Percentiles rank a stretch among this genome's conserved stretches.
Evolutionary conservation across 768 basidiomycete species (phyloP).

Genomic region (Mycena haematopus): DNA sequence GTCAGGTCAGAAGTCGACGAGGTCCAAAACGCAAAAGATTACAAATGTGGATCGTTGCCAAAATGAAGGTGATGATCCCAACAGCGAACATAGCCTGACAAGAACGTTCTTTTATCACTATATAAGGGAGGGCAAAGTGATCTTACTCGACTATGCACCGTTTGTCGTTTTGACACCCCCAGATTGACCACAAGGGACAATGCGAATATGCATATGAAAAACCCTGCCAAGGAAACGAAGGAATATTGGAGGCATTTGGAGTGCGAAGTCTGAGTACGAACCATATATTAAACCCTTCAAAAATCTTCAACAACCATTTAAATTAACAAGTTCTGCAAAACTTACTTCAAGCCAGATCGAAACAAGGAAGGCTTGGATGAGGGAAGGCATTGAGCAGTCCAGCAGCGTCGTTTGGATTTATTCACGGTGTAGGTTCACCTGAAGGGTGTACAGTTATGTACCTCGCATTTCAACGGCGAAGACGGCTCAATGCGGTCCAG

Average conservation of each 20-base stretch:
- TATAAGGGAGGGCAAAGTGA: not conserved
- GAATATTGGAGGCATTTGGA: no score
- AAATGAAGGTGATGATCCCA: slow-evolving; percentile 7
- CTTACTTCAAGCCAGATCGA: slow-evolving; percentile 13
- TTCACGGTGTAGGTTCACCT: no score
- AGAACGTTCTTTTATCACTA: not conserved
- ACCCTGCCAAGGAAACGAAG: not conserved
- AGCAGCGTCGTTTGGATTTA: no score
- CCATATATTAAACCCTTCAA: slow-evolving; percentile 5
- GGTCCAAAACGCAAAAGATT: not conserved
- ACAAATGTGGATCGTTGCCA: slow-evolving; percentile 11
- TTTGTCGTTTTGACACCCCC: slow-evolving; percentile 5
- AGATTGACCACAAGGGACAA: slow-evolving; percentile 9
- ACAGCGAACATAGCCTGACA: slow-evolving; percentile 9
- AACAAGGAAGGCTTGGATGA: slow-evolving; percentile 6
- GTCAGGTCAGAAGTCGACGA: not conserved
- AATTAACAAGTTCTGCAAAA: not conserved
- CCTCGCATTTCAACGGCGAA: no score
- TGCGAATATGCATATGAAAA: slow-evolving; percentile 13
- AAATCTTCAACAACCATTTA: not conserved
- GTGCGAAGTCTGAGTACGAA: not conserved
- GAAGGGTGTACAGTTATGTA: no score
- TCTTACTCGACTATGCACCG: slow-evolving; percentile 13
- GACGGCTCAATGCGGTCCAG: no score
- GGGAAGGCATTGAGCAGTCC: no score